These are phyloP conservation scores for Spatholobus suberectus DNA, from an alignment of 306 rosid species.

Conservation along the genomic window DNA sequence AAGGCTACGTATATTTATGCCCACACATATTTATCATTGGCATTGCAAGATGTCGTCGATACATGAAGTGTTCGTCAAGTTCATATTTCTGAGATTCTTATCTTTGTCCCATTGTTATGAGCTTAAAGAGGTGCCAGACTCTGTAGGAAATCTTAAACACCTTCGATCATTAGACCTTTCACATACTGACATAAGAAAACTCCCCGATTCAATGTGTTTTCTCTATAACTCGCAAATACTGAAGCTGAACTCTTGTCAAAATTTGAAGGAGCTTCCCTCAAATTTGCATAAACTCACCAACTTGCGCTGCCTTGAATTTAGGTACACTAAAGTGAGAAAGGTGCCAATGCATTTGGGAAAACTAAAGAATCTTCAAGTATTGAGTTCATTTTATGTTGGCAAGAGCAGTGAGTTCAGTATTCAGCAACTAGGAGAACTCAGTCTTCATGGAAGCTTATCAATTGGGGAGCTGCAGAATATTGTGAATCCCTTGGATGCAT, in stretches of 20 bases:
- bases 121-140: neutral
- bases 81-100: neutral
- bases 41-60: neutral
- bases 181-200: rapidly evolving
- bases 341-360: neutral
- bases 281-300: neutral
- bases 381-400: neutral
- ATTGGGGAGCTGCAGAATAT: neutral
- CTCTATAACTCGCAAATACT: neutral
- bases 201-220: neutral
- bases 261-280: neutral
- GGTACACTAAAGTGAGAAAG: rapidly evolving
- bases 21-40: no score
- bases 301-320: neutral
- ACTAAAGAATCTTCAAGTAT: neutral
- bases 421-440: neutral
- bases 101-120: neutral
- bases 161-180: neutral
- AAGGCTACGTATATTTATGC: neutral
- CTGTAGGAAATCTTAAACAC: neutral
- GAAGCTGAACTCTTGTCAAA: neutral
- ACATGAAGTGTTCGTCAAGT: neutral
- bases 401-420: neutral
- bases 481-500: neutral
- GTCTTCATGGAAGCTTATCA: neutral